Percentiles rank a stretch among this genome's conserved stretches.
Conservation (phyloP, 768 basidiomycete species). For the Mycena rebaudengoi region DNA sequence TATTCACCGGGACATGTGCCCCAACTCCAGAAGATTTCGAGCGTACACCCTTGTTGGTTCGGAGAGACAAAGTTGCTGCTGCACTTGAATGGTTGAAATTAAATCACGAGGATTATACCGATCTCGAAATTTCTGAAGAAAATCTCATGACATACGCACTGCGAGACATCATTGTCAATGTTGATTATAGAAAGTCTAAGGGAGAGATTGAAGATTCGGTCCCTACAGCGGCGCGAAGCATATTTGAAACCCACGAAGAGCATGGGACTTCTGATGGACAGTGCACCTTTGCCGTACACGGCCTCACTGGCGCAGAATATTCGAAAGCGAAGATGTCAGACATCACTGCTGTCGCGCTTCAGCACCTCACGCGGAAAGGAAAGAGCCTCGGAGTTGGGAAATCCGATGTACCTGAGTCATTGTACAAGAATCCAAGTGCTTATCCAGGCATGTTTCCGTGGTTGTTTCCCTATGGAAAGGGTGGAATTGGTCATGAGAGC, state of each 20-base stretch:
- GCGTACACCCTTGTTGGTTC: conserved; percentile 40
- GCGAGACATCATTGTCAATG: conserved; percentile 27
- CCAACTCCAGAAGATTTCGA: no score
- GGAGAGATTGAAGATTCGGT: conserved; percentile 18
- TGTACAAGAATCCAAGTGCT: conserved; percentile 41
- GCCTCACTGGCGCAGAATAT: conserved; percentile 36
- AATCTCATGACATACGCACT: conserved; percentile 36
- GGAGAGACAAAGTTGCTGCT: conserved; percentile 25
- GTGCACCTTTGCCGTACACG: conserved; percentile 50
- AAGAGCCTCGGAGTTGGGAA: conserved; percentile 40
- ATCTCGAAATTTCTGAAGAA: no score
- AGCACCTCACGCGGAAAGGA: conserved; percentile 32
- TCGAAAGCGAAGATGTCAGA: conserved; percentile 28
- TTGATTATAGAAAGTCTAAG: conserved; percentile 33
- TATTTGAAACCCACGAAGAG: conserved; percentile 35
- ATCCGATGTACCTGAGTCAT: conserved; percentile 26
- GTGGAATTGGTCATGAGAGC: conserved; percentile 27
- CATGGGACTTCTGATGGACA: conserved; percentile 37
- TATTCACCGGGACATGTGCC: no score
- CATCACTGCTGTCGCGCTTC: conserved; percentile 35
- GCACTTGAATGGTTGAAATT: conserved; percentile 45
- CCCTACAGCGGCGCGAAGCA: conserved; percentile 13
- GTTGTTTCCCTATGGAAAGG: conserved; percentile 50
- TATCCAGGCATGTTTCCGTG: conserved; percentile 54
- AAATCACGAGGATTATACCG: conserved; percentile 43